These are phyloP conservation scores for Rugonectria rugulosa DNA, from an alignment of 2,329 filamentous ascomycete genomes.

Conservation along the genomic window DNA sequence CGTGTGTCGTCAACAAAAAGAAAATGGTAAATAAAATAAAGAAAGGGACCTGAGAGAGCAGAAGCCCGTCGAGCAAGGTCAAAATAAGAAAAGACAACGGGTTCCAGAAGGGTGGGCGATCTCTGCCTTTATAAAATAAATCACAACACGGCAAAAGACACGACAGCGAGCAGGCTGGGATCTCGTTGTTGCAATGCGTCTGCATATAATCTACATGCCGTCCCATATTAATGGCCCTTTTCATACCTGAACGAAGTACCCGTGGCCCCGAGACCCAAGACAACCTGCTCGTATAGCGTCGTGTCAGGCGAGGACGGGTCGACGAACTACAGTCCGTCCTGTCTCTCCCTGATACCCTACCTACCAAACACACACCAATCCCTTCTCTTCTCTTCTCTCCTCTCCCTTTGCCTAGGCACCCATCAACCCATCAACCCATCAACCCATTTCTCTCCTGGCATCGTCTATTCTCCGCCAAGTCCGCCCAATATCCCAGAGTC, in stretches of 20 bases:
- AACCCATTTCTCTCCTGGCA: neutral
- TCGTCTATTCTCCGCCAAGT: neutral
- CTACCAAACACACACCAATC: neutral
- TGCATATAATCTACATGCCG: constrained; percentile 12
- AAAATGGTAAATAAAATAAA: neutral
- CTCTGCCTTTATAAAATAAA: constrained; percentile 14
- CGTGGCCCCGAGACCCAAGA: too few species aligned
- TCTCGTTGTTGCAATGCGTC: constrained; percentile 8
- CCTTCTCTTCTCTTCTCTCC: neutral
- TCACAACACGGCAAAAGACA: neutral
- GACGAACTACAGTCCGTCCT: neutral
- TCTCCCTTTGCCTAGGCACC: neutral
- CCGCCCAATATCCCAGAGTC: neutral
- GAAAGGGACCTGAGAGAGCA: neutral
- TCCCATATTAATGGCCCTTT: neutral
- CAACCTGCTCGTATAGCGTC: neutral
- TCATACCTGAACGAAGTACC: too few species aligned
- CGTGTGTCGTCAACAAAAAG: too few species aligned
- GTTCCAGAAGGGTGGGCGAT: constrained; percentile 10
- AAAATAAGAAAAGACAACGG: too few species aligned
- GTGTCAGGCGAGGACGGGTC: neutral
- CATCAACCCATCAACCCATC: neutral
- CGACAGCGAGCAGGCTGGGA: neutral
- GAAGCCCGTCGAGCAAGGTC: neutral
- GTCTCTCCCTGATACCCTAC: neutral